Conservation (phyloP, 2,329 filamentous ascomycete species). For the Paradendryphiella salina region DNA sequence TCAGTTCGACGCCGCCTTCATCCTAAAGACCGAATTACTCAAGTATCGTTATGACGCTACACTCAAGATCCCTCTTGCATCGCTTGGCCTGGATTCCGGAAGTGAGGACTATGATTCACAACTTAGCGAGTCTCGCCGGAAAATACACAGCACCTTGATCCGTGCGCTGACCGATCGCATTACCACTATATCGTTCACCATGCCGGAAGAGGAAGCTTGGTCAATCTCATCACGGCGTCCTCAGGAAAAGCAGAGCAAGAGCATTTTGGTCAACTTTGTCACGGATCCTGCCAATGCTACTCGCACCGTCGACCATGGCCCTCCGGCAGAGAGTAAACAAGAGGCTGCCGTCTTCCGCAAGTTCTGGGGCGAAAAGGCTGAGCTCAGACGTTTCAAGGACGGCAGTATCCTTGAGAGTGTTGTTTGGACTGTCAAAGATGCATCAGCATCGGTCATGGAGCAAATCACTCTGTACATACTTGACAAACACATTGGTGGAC, state of each 20-base stretch:
- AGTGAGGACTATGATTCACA: slow-evolving; percentile 33
- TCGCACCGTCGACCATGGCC: slow-evolving; percentile 84
- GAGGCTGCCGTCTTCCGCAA: slow-evolving; percentile 79
- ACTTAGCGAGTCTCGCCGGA: slow-evolving; percentile 52
- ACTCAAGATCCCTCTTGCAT: slow-evolving; percentile 47
- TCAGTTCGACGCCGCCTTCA: slow-evolving; percentile 85
- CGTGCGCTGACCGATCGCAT: slow-evolving; percentile 76
- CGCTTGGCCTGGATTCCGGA: slow-evolving; percentile 31
- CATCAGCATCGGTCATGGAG: slow-evolving; percentile 68
- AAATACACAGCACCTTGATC: slow-evolving; percentile 66
- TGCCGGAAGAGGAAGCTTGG: slow-evolving; percentile 44
- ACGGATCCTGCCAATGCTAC: slow-evolving; percentile 73
- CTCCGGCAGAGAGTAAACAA: slow-evolving; percentile 80
- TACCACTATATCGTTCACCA: slow-evolving; percentile 59
- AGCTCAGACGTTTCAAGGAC: slow-evolving; percentile 91
- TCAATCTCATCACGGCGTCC: slow-evolving; percentile 35
- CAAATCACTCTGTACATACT: slow-evolving; percentile 78
- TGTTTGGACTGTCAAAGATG: slow-evolving; percentile 71
- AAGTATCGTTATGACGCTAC: slow-evolving; percentile 60
- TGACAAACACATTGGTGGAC: slow-evolving; percentile 66
- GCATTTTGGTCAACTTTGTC: slow-evolving; percentile 67
- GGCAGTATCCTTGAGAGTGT: slow-evolving; percentile 91
- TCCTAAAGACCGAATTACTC: slow-evolving; percentile 60
- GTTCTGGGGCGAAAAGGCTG: slow-evolving; percentile 94
- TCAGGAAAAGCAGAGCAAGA: slow-evolving; percentile 35